A percentile compares a stretch with the other conserved stretches of the same genome.
Conservation (phyloP, 2,329 filamentous ascomycete genomes). For the Monosporascus sp. region DNA sequence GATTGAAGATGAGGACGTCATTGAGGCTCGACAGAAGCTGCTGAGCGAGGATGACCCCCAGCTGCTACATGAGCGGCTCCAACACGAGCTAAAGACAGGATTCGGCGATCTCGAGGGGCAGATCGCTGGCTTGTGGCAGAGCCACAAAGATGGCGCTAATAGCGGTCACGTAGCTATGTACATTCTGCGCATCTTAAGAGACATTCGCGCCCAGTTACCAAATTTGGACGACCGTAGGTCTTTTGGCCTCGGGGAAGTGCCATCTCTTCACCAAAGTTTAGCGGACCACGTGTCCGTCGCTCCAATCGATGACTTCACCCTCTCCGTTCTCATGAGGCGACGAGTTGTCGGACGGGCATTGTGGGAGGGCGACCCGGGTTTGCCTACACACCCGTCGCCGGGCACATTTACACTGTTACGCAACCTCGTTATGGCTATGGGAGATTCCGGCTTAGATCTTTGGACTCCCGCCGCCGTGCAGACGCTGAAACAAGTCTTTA, state of each 20-base stretch:
- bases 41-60: slow-evolving; percentile 70
- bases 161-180: slow-evolving; percentile 57
- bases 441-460: slow-evolving; percentile 65
- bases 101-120: slow-evolving; percentile 56
- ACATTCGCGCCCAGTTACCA: slow-evolving; percentile 65
- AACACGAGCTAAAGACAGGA: slow-evolving; percentile 50
- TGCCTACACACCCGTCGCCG: slow-evolving; percentile 77
- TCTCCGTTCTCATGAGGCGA: slow-evolving; percentile 37
- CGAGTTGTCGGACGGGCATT: slow-evolving; percentile 59
- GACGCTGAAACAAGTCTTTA: slow-evolving; percentile 56
- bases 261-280: slow-evolving; percentile 59
- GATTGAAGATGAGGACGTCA: slow-evolving; percentile 67
- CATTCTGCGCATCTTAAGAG: slow-evolving; percentile 67
- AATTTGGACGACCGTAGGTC: slow-evolving; percentile 40
- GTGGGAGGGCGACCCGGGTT: slow-evolving; percentile 73
- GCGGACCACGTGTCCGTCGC: slow-evolving; percentile 46
- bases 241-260: slow-evolving; percentile 59
- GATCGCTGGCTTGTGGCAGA: slow-evolving; percentile 45
- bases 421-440: slow-evolving; percentile 63
- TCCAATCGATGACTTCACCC: slow-evolving; percentile 44
- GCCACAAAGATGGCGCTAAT: slow-evolving; percentile 40
- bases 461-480: slow-evolving; percentile 70
- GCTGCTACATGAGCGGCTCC: slow-evolving; percentile 55
- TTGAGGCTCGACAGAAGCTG: slow-evolving; percentile 60
- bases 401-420: slow-evolving; percentile 68